A percentile compares a stretch with the other conserved stretches of the same genome.
Conservation (phyloP, 345 rosid genomes). For the Noccaea bulbosa region DNA sequence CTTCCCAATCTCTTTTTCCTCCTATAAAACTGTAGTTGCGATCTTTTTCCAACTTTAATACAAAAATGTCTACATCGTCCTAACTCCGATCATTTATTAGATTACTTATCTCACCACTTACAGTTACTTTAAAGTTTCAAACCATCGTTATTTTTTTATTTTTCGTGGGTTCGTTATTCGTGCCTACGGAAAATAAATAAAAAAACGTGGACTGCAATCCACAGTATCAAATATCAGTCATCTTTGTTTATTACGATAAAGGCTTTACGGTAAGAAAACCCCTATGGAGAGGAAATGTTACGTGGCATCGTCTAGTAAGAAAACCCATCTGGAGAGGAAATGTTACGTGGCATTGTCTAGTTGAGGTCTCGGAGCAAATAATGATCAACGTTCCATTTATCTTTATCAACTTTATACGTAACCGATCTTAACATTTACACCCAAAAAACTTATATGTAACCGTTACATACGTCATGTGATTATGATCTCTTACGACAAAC, state of each 20-base stretch:
- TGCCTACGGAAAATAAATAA: too few relatives aligned
- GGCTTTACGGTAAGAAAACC: constrained; percentile 22
- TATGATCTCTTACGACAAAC: not conserved
- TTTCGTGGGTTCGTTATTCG: too few relatives aligned
- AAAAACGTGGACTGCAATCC: not conserved
- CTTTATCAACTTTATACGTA: constrained; percentile 2
- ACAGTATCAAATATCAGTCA: not conserved
- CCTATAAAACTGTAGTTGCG: too few relatives aligned
- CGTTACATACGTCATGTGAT: not conserved
- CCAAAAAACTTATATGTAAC: not conserved
- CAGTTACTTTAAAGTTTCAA: too few relatives aligned
- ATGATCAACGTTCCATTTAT: constrained; percentile 7
- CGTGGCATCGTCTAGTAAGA: constrained; percentile 15
- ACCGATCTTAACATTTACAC: too few relatives aligned
- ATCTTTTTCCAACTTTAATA: too few relatives aligned
- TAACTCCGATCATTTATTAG: too few relatives aligned
- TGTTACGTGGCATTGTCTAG: constrained; percentile 7
- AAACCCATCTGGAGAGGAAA: constrained; percentile 37
- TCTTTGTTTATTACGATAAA: not conserved
- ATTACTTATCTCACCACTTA: too few relatives aligned
- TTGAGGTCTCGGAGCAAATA: constrained; percentile 10
- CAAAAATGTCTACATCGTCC: too few relatives aligned
- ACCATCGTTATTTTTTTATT: too few relatives aligned
- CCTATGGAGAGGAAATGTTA: constrained; percentile 28
- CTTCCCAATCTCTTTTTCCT: too few relatives aligned